Base-by-base conservation (phyloP, 495 filamentous ascomycete species). In the Aspergillus carlsbadensis region DNA sequence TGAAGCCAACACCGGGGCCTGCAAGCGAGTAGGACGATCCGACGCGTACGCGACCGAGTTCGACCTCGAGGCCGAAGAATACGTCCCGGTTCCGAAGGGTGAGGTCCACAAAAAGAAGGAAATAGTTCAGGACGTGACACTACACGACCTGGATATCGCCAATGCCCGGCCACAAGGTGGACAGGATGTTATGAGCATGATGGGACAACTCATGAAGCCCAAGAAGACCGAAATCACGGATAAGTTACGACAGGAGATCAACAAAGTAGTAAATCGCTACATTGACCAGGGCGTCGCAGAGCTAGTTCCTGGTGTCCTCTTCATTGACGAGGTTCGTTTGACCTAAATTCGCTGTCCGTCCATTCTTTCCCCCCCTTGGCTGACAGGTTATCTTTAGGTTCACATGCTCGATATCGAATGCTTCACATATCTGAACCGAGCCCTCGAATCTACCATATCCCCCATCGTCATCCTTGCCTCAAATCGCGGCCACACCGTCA, bases 51-150 rank as follows among this genome's bases (percentile, higher is more conserved):
- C 91, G 18, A 98, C 94, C 17, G 94, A 98, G 66, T 98, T 98
- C 70, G 94, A 98, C 76, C 84, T 97, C 17, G 94, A 98, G 78
- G 94, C 94, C 0, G 94, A 98, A 68, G 94, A 98, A 70, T 98
- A 98, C 70, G 94, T 98, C 46, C 94, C 94, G 5, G 94, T 98
- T 55, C 94, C 94, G 17, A 97, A 98, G 75, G 94, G 94, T 39
- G 94, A 98, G 63, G 94, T 98, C 36, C 94, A 97, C 76, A 98
- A 98, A 81, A 96, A 97, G 83, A 98, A 98, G 78, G 94, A 98
- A 75, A 93, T 98, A 53, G 94, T 98, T n/a, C 94, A 98, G 69
- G 94, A 98, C 66, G 94, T 98, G 54, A 96, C 92, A 31, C 80
- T 98, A 54, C 94, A 98, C 65, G 94, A 98, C 63, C 77, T 98